Base-by-base conservation (phyloP, 345 rosid genomes). In the Combretum micranthum region DNA sequence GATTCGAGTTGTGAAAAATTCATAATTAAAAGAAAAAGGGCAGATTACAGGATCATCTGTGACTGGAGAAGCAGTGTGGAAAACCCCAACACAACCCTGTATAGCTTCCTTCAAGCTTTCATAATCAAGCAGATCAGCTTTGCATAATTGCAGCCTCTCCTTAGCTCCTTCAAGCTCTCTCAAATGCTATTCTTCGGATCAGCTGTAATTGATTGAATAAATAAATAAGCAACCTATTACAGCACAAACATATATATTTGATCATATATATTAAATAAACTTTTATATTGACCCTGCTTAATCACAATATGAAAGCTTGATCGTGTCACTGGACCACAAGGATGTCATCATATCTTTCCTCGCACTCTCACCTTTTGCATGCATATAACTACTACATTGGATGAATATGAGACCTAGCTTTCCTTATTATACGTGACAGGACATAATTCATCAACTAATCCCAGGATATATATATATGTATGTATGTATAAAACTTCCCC, bases 11-110 rank as follows among this genome's bases (percentile, higher is more conserved):
- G 23, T 18, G 12, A 2, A 12, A 15, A 18, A 22, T 23, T 59
- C 37, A 50, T 20, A 23, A 53, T 20, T 45, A 5, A 3, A 44
- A 2, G 0, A 42, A 17, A 19, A 26, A 16, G n/a, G 0, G 44
- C 8, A 12, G 1, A 25, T 72, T 25, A 92, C 95, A 7, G 98
- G 97, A 59, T 92, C 94, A 58, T 87, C 97, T 13, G 96, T 87
- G 59, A 89, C 85, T 0, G 97, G 97, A 47, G 96, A 85, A 57
- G 96, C 96, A 8, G 91, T 73, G 56, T 89, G 99, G 72, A 93
- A 83, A 59, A 93, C 90, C 13, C 97, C 99, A 61, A 83, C 77
- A 26, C 99, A 93, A 1, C 87, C 92, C n/a, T 46, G 50, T 69
- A 89, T 85, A 48, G 90, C 91, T 44, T 79, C 77, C 53, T 62